A percentile compares a stretch with the other conserved stretches of the same genome.
phyloP scores from a whole-genome alignment of 2,329 filamentous ascomycete genomes.

The Exserohilum rostratum region DNA sequence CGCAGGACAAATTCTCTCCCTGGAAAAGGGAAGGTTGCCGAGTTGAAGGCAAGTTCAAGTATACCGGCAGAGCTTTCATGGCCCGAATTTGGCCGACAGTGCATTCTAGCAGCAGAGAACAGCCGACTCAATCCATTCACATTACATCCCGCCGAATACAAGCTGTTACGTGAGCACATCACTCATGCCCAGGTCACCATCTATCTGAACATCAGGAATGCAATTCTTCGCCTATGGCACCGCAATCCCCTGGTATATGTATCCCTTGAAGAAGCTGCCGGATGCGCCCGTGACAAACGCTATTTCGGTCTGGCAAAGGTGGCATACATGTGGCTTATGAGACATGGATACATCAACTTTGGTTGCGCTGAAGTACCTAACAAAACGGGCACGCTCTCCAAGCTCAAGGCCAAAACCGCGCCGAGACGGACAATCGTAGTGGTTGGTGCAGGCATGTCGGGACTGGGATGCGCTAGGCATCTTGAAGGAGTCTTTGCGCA shows the following conservation, averaged over 20 bases:
- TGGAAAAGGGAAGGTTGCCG: constrained; percentile 29
- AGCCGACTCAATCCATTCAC: constrained; percentile 89
- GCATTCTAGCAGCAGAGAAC: constrained; percentile 84
- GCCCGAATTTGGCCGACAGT: constrained; percentile 86
- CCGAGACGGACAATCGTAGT: constrained; percentile 79
- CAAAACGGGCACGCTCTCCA: constrained; percentile 45
- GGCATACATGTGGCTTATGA: constrained; percentile 89
- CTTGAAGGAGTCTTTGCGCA: constrained; percentile 85
- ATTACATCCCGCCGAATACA: constrained; percentile 83
- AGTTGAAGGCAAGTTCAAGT: constrained; percentile 70
- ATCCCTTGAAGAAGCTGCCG: constrained; percentile 82
- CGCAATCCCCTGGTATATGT: constrained; percentile 84
- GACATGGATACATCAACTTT: constrained; percentile 94
- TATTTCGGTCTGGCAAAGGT: constrained; percentile 90
- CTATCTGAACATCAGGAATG: constrained; percentile 95
- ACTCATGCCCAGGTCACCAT: constrained; percentile 89
- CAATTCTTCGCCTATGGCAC: constrained; percentile 88
- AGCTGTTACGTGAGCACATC: constrained; percentile 78
- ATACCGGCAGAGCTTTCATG: constrained; percentile 77
- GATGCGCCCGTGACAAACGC: constrained; percentile 83
- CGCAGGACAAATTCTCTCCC: constrained; percentile 27
- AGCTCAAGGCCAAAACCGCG: constrained; percentile 50
- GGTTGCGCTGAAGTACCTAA: constrained; percentile 80
- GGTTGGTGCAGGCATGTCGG: constrained; percentile 92
- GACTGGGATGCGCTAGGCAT: constrained; percentile 89